These are phyloP conservation scores for Fusarium siculi DNA, from an alignment of 2,329 filamentous ascomycete species.

Conservation along the genomic window DNA sequence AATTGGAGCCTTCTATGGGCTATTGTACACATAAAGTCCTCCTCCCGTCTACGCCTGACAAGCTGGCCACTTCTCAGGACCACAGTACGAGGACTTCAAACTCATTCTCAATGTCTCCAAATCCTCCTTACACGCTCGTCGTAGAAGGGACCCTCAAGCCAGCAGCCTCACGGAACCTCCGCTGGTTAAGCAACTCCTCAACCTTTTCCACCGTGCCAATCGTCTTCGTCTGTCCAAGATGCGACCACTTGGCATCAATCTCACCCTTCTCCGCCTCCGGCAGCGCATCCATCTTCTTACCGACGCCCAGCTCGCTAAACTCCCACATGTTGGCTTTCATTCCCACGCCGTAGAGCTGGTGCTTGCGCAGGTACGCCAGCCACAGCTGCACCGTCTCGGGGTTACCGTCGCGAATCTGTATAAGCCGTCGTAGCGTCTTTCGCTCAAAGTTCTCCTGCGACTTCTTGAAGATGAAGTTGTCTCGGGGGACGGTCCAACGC, in stretches of 20 bases:
- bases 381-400: constrained; percentile 90
- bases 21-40: constrained; percentile 41
- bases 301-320: constrained; percentile 74
- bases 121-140: constrained; percentile 21
- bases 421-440: constrained; percentile 83
- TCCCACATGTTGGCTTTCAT: constrained; percentile 99
- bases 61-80: constrained; percentile 15
- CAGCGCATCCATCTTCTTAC: constrained; percentile 40
- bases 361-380: constrained; percentile 91
- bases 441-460: constrained; percentile 97
- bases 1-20: constrained; percentile 31
- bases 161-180: constrained; percentile 57
- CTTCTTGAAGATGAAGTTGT: constrained; percentile 96
- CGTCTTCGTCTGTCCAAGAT: constrained; percentile 64
- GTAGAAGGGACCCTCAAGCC: constrained; percentile 45
- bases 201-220: constrained; percentile 64
- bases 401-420: constrained; percentile 93
- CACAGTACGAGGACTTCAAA: background rate
- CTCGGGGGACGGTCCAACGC: constrained; percentile 91
- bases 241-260: constrained; percentile 64
- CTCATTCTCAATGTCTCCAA: background rate
- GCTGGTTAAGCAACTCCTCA: constrained; percentile 65
- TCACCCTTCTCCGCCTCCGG: constrained; percentile 43
- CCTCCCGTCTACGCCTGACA: background rate
- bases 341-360: constrained; percentile 94